A percentile compares a stretch with the other conserved stretches of the same genome.
phyloP scores from a whole-genome alignment of 306 rosid genomes.

The Quercus dentata region DNA sequence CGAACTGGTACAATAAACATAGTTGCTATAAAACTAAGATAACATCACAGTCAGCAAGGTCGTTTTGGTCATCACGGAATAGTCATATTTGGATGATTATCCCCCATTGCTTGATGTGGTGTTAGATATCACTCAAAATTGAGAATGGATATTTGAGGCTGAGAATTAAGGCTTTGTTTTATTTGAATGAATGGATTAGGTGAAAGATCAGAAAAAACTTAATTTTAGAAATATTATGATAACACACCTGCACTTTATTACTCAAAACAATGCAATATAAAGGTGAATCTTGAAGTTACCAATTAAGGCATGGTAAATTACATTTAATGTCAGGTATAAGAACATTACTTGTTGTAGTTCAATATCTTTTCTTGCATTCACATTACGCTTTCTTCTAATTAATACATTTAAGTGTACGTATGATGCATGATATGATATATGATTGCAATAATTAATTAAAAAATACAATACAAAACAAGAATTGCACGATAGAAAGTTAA shows the following conservation, averaged over 20 bases:
- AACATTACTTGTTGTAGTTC: background rate
- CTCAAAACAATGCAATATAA: background rate
- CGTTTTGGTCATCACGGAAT: no score
- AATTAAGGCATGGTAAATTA: background rate
- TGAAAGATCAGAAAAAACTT: background rate
- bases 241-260: background rate
- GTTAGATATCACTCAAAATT: background rate
- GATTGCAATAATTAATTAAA: background rate
- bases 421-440: background rate
- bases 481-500: background rate
- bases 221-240: background rate
- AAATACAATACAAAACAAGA: background rate
- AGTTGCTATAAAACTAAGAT: background rate
- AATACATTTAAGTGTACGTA: background rate
- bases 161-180: background rate
- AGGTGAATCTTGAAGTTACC: background rate
- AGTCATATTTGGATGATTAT: no score
- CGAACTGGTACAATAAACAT: no score
- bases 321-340: background rate
- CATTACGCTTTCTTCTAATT: background rate
- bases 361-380: background rate
- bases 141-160: background rate
- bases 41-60: slow-evolving; percentile 9
- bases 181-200: background rate
- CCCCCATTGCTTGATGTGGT: no score